Evolutionary conservation across 371 early-diverging fungal species (phyloP).

Genomic region (Mucor ambiguus): DNA sequence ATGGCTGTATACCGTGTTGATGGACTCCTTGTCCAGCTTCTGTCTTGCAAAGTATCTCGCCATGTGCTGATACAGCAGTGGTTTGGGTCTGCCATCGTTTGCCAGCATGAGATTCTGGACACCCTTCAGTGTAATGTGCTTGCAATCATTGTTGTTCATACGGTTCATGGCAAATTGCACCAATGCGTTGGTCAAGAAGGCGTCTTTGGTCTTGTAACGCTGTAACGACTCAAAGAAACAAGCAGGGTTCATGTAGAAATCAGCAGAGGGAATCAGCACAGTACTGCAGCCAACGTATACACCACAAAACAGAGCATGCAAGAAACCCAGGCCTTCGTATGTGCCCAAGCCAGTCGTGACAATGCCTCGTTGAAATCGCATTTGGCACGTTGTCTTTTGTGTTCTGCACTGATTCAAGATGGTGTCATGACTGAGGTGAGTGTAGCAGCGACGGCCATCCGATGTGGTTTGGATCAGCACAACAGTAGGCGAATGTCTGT

Average conservation of each 20-base stretch:
- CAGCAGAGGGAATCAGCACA: conserved; percentile 31
- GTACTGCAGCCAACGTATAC: conserved; percentile 66
- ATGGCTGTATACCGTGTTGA: conserved; percentile 77
- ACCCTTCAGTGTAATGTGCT: conserved; percentile 55
- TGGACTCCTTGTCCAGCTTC: conserved; percentile 64
- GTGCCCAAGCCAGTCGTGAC: conserved; percentile 67
- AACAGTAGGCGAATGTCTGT: conserved; percentile 44
- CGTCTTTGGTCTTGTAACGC: conserved; percentile 69
- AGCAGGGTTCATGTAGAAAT: conserved; percentile 44
- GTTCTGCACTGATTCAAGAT: conserved; percentile 77
- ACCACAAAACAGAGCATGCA: conserved; percentile 75
- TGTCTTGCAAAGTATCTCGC: conserved; percentile 53
- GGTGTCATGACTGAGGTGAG: conserved; percentile 64
- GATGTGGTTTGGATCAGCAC: conserved; percentile 56
- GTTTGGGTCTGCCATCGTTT: conserved; percentile 69
- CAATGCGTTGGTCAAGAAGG: conserved; percentile 72
- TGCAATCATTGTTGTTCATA: conserved; percentile 36
- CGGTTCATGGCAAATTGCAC: conserved; percentile 74
- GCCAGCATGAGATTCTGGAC: conserved; percentile 75
- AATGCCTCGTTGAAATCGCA: conserved; percentile 66
- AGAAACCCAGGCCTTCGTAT: conserved; percentile 74
- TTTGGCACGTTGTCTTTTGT: conserved; percentile 79
- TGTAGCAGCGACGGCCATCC: conserved; percentile 61
- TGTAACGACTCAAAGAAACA: conserved; percentile 71
- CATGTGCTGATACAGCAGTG: conserved; percentile 54